phyloP scores from a whole-genome alignment of 2,329 filamentous ascomycete genomes.

The Pezicula carpinea region DNA sequence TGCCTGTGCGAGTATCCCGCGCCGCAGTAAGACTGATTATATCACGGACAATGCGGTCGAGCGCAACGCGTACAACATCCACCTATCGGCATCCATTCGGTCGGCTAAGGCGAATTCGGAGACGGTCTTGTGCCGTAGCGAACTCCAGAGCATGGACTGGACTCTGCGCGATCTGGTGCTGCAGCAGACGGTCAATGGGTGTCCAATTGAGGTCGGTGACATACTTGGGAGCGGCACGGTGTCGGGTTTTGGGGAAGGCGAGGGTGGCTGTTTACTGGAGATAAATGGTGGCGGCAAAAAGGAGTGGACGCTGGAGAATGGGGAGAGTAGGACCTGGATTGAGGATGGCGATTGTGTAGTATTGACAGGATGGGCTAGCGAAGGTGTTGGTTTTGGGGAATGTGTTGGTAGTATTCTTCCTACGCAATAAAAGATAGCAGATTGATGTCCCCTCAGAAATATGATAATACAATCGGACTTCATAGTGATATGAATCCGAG shows the following conservation, averaged over 20 bases:
- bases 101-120: no score
- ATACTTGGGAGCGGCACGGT: conserved; percentile 39
- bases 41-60: no score
- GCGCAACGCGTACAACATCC: no score
- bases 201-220: conserved; percentile 35
- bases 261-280: conserved; percentile 38
- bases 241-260: conserved; percentile 29
- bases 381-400: conserved; percentile 23
- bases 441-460: no score
- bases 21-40: no score
- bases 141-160: no score
- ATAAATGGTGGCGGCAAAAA: conserved; percentile 32
- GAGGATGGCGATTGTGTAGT: conserved; percentile 34
- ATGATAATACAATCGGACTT: no score
- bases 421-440: no score
- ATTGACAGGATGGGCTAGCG: conserved; percentile 11
- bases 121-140: no score
- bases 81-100: no score
- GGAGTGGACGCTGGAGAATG: conserved; percentile 25
- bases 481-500: no score
- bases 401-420: conserved; percentile 15
- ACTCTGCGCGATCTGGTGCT: conserved; percentile 33
- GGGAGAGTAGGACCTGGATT: conserved; percentile 31
- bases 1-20: no score
- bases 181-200: conserved; percentile 33